phyloP scores from a whole-genome alignment of 2,329 filamentous ascomycete species.

The Pseudogymnoascus sp. region DNA sequence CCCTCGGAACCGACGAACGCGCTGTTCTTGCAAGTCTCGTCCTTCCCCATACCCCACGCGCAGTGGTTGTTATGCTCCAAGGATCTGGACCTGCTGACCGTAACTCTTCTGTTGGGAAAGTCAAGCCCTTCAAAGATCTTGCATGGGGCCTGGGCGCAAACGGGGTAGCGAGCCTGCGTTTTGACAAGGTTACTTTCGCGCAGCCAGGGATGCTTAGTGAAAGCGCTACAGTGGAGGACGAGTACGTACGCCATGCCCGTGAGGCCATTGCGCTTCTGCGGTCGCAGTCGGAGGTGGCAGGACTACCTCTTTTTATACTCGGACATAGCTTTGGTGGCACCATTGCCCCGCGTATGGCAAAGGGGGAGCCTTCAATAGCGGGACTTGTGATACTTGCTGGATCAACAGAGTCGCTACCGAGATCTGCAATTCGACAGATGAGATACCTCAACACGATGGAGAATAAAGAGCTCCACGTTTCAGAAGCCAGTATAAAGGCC shows the following conservation, averaged over 20 bases:
- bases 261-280: background rate
- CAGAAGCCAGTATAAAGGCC: background rate
- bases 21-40: background rate
- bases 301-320: background rate
- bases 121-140: background rate
- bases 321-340: background rate
- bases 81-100: background rate
- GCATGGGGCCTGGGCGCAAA: background rate
- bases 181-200: background rate
- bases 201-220: background rate
- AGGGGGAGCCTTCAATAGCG: background rate
- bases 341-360: background rate
- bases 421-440: background rate
- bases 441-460: background rate
- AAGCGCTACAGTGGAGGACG: background rate
- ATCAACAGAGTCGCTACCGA: background rate
- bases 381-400: constrained; percentile 1
- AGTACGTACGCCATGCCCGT: background rate
- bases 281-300: background rate
- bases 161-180: background rate
- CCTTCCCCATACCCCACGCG: background rate
- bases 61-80: background rate
- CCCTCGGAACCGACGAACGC: background rate
- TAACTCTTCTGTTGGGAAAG: background rate
- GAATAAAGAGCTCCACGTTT: background rate